Base-by-base conservation (phyloP, 768 basidiomycete species). In the Rhizopogon salebrosus region DNA sequence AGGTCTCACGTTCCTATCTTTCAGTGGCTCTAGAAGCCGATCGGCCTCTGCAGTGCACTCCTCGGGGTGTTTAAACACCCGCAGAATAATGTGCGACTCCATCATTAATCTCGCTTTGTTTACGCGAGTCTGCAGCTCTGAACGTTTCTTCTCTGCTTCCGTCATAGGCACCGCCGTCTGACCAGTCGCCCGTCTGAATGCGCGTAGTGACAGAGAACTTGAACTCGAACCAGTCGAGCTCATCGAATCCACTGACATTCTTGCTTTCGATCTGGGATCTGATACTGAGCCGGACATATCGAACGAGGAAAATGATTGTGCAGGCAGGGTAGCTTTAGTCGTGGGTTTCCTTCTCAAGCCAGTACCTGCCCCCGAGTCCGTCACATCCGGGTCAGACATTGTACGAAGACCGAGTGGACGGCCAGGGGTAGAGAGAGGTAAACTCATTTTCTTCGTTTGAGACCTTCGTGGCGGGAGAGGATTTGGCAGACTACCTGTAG, bases 11-110 rank as follows among this genome's bases (percentile, higher is more conserved):
- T 24, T 41, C 11, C 22, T n/a, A 29, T 51, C 31, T 9, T 26
- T 23, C 50, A 46, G 23, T 48, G 23, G 54, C 16, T 42, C 61
- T 46, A 82, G 60, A 52, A 81, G 71, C 42, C 73, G 68, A 35
- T 68, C 69, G 22, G 75, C 78, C 67, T 92, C 89, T 14, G 77
- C n/a, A n/a, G n/a, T 72, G 62, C 89, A 91, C 60, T 92, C 87
- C 56, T 60, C 69, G 9, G 90, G 84, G 38, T 80, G 66, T 59
- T 80, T 76, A 64, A 92, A 92, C 24, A 91, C 64, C 49, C 87
- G 76, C 61, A 92, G 65, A 18, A 71, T 67, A 9, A 89, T 73
- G 57, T 80, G 71, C 27, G 66, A 59, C 4, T 87, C 84, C 61
- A 89, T 79, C 62, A 76, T 67, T 56, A 71, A 73, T 51, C 87